Evolutionary conservation across 148 eudicot species (phyloP).

Genomic region (Fallopia convolvulus): DNA sequence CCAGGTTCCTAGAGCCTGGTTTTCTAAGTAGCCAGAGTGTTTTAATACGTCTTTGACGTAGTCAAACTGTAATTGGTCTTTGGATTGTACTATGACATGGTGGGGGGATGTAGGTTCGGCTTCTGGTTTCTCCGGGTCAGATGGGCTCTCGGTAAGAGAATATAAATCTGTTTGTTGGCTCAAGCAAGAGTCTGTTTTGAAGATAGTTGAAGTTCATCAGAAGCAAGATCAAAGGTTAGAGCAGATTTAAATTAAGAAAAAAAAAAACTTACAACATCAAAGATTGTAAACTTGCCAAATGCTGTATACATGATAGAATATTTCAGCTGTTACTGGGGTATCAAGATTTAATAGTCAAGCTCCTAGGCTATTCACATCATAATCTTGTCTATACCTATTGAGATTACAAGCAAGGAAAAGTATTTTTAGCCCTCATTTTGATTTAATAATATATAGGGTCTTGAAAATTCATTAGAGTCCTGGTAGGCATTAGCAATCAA

Average conservation of each 20-base stretch:
- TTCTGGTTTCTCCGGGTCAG: background rate
- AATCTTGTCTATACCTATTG: no score
- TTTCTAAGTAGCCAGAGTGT: conserved; percentile 47
- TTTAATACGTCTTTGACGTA: conserved; percentile 54
- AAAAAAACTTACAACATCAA: no score
- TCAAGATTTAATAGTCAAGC: no score
- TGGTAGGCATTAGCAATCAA: no score
- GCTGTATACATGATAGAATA: no score
- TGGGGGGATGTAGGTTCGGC: background rate
- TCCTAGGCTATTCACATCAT: no score
- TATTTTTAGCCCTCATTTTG: no score
- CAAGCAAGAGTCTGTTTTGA: background rate
- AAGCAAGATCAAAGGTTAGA: background rate
- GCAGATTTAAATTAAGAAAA: no score
- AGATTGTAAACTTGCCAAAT: background rate
- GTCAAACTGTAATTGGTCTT: conserved; percentile 36
- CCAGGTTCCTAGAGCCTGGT: conserved; percentile 54
- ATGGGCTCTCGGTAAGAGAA: background rate
- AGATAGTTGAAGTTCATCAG: background rate
- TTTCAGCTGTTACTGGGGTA: no score
- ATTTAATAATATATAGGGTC: background rate
- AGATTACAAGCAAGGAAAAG: no score
- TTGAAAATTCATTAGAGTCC: no score
- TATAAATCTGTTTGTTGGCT: background rate
- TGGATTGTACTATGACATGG: conserved; percentile 13